Base-by-base conservation (phyloP, 208 protist species). In the Acanthamoeba lenticulata region DNA sequence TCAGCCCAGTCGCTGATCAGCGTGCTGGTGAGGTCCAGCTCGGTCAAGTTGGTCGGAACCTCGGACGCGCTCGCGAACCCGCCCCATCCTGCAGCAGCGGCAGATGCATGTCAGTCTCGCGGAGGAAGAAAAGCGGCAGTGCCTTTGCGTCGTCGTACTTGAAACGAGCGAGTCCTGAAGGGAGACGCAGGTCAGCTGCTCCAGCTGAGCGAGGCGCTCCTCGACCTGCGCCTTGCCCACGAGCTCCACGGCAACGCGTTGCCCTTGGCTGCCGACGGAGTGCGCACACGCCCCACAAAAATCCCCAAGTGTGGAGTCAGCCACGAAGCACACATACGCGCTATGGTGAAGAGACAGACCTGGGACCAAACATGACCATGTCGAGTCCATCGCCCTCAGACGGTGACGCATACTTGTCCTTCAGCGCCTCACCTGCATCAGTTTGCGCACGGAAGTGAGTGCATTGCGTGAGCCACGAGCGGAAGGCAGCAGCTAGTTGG, bases 101-200 rank as follows among this genome's bases (percentile, higher is more conserved):
- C 9, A 72, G 27, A 34, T 72, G 11, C 29, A 15, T 34, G 9
- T 27, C 62, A 27, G n/a, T 29, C 7, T 72, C 62, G 9, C 11
- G 17, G n/a, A 15, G 7, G 9, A 72, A 38, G n/a, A 72, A 7
- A 32, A 32, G 62, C 9, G 27, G 9, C 6, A 72, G 19, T 57
- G 49, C 9, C 21, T 72, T 72, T 29, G 62, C 21, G n/a, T 7
- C 13, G 13, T 57, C 13, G 13, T 57, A 72, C 62, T 32, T 72
- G 62, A 72, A 38, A 72, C 62, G 29, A 72, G 62, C n/a, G 62
- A 72, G 27, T 72, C 62, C 62, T 72, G 62, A 34, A 72, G 62
- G 7, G 62, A 72, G 62, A 32, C 62, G n/a, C 17, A 27, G 7
- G 17, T 7, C 6, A 72, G 62, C n/a, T 7, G 6, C n/a, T 72